A percentile compares a stretch with the other conserved stretches of the same genome.
phyloP scores from a whole-genome alignment of 202 grass and related monocot genomes.

The Schoenoplectus triqueter region DNA sequence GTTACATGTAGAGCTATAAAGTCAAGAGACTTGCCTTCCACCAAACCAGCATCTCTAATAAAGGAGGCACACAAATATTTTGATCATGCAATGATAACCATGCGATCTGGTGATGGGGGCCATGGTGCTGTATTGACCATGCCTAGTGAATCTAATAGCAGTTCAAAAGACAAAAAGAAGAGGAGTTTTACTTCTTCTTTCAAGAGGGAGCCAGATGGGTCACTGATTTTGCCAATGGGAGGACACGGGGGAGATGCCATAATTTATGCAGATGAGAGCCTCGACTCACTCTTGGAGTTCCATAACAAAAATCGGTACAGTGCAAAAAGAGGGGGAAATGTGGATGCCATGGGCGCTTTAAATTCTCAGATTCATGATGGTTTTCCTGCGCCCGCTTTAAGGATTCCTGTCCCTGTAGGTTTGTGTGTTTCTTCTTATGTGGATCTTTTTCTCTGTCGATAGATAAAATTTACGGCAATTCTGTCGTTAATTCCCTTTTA shows the following conservation, averaged over 20 bases:
- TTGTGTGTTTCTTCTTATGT: constrained; percentile 40
- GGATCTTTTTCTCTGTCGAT: neutral
- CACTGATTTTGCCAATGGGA: constrained; percentile 75
- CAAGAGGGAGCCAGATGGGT: constrained; percentile 92
- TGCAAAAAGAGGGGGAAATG: constrained; percentile 87
- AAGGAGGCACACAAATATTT: constrained; percentile 98
- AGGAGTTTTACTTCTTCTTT: constrained; percentile 60
- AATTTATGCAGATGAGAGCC: constrained; percentile 75
- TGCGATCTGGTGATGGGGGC: constrained; percentile 76
- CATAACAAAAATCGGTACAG: constrained; percentile 69
- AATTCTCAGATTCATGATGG: constrained; percentile 81
- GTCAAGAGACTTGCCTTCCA: constrained; percentile 47
- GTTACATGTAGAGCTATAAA: constrained; percentile 58
- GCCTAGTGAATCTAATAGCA: constrained; percentile 48
- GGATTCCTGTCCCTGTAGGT: constrained; percentile 96
- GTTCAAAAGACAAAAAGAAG: constrained; percentile 49
- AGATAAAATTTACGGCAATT: neutral
- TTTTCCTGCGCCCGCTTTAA: constrained; percentile 61
- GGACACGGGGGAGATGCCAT: constrained; percentile 87
- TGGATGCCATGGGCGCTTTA: constrained; percentile 67
- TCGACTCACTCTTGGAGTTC: constrained; percentile 79
- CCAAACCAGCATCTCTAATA: constrained; percentile 39
- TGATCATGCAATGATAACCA: constrained; percentile 73
- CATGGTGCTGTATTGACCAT: constrained; percentile 81
- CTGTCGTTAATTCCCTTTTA: neutral